phyloP scores from a whole-genome alignment of 805 yeast genomes.

The Ogataea pini region DNA sequence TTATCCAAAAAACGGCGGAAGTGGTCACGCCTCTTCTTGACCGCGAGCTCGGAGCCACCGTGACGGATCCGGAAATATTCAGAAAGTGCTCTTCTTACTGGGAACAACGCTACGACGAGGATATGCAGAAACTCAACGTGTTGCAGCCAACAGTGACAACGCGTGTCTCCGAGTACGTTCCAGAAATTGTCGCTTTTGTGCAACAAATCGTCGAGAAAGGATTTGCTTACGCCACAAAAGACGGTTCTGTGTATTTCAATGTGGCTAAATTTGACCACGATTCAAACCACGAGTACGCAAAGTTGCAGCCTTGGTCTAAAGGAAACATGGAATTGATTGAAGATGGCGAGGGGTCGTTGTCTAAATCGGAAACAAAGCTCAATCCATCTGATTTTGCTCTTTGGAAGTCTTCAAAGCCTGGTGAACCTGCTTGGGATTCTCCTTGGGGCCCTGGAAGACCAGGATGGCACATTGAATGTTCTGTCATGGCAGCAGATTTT shows the following conservation, averaged over 20 bases:
- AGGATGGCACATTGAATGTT: slow-evolving; percentile 99
- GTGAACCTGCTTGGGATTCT: slow-evolving; percentile 94
- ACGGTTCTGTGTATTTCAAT: slow-evolving; percentile 96
- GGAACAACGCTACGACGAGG: slow-evolving; percentile 83
- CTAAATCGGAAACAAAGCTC: slow-evolving; percentile 56
- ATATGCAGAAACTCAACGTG: slow-evolving; percentile 84
- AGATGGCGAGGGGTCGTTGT: slow-evolving; percentile 92
- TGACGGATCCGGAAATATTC: slow-evolving; percentile 85
- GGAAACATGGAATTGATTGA: slow-evolving; percentile 81
- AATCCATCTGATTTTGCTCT: slow-evolving; percentile 88
- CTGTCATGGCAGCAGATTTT: slow-evolving; percentile 95
- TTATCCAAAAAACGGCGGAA: slow-evolving; percentile 62
- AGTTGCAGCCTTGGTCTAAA: slow-evolving; percentile 97
- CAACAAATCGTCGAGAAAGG: slow-evolving; percentile 74
- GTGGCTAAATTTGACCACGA: slow-evolving; percentile 75
- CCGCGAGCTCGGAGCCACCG: slow-evolving; percentile 65
- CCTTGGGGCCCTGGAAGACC: slow-evolving; percentile 99
- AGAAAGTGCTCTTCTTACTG: slow-evolving; percentile 80
- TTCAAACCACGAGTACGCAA: slow-evolving; percentile 82
- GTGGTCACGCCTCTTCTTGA: slow-evolving; percentile 76
- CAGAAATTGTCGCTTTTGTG: slow-evolving; percentile 85
- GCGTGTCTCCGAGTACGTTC: slow-evolving; percentile 92
- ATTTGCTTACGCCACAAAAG: slow-evolving; percentile 77
- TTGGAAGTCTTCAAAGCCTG: slow-evolving; percentile 96
- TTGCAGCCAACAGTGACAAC: slow-evolving; percentile 84